phyloP scores from a whole-genome alignment of 768 basidiomycete genomes.

The Fistulinella prunicolor region DNA sequence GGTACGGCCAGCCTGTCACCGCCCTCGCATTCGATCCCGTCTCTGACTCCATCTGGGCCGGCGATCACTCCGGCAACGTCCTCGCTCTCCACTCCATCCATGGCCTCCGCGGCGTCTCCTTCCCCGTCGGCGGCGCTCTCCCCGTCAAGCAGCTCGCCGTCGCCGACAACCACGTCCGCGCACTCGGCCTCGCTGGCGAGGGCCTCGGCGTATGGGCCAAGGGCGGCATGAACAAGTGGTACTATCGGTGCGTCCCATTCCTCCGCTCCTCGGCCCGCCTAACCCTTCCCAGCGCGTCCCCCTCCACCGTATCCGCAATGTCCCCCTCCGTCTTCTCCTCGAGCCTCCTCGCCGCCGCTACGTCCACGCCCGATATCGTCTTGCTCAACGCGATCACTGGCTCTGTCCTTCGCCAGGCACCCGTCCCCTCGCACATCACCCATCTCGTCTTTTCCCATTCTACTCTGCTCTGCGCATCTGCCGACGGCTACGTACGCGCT shows the following conservation, averaged over 20 bases:
- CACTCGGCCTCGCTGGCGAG: constrained; percentile 53
- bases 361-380: constrained; percentile 56
- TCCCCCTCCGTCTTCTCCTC: constrained; percentile 51
- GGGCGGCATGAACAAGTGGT: constrained; percentile 86
- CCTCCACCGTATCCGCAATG: constrained; percentile 36
- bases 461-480: constrained; percentile 60
- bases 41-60: constrained; percentile 88
- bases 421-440: constrained; percentile 55
- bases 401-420: constrained; percentile 51
- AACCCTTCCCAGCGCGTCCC: constrained; percentile 32
- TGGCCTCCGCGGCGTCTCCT: constrained; percentile 67
- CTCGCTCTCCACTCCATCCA: constrained; percentile 62
- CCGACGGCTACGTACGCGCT: constrained; percentile 70
- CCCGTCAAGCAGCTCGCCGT: constrained; percentile 72
- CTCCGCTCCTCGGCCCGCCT: neutral
- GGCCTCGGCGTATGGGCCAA: constrained; percentile 81
- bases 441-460: constrained; percentile 68
- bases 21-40: constrained; percentile 88
- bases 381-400: constrained; percentile 78
- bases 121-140: constrained; percentile 64
- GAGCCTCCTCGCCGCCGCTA: constrained; percentile 58
- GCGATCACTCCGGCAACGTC: constrained; percentile 68
- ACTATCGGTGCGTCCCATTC: constrained; percentile 50
- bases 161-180: constrained; percentile 78
- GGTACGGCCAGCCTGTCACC: constrained; percentile 53